Conservation (phyloP, 176 grass and related monocot species). For the Secale cereale region DNA sequence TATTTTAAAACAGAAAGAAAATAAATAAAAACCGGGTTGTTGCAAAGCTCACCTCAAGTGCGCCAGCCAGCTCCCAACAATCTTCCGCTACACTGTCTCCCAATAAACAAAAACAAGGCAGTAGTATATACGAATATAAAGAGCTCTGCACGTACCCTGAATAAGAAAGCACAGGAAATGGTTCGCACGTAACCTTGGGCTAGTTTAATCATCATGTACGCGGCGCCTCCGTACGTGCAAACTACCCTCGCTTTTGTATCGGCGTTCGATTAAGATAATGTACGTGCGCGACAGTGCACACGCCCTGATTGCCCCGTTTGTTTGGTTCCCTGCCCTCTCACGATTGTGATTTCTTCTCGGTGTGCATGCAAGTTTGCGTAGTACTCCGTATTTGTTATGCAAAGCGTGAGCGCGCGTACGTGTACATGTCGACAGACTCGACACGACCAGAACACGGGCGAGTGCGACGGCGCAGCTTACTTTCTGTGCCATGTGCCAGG, state of each 20-base stretch:
- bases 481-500: background rate
- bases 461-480: background rate
- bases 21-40: background rate
- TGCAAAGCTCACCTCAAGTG: slow-evolving; percentile 47
- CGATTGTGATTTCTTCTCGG: background rate
- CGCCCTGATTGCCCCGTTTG: slow-evolving; percentile 19
- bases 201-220: background rate
- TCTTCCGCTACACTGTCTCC: background rate
- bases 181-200: slow-evolving; percentile 45
- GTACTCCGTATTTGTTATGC: background rate
- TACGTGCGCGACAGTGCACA: slow-evolving; percentile 26
- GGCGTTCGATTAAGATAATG: slow-evolving; percentile 18
- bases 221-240: slow-evolving; percentile 28
- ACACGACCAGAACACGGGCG: slow-evolving; percentile 22
- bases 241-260: background rate
- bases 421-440: slow-evolving; percentile 45
- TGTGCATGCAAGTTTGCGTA: slow-evolving; percentile 10
- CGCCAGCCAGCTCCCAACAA: slow-evolving; percentile 43
- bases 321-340: slow-evolving; percentile 14
- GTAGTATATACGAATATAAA: too few relatives aligned
- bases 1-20: background rate
- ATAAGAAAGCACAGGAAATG: background rate
- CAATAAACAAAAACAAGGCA: slow-evolving; percentile 1
- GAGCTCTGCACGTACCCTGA: background rate
- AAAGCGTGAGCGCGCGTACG: slow-evolving; percentile 12